These are phyloP conservation scores for Suhomyces panamericanus DNA, from an alignment of 1,139 yeast genomes.

Conservation along the genomic window DNA sequence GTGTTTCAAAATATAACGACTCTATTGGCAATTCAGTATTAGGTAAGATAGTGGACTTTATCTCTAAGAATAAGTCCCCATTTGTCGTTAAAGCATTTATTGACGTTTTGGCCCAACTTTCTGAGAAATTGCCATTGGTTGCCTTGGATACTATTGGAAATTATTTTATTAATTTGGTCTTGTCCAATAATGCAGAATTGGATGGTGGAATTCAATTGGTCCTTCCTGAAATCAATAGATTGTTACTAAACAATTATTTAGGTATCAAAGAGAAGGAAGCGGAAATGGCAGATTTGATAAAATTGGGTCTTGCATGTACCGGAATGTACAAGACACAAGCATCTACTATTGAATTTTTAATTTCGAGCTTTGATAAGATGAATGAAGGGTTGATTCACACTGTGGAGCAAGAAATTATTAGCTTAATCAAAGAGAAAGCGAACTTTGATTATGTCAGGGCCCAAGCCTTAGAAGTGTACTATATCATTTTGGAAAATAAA, in stretches of 20 bases:
- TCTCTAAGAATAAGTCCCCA: constrained; percentile 2
- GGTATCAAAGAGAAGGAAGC: not conserved
- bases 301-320: constrained; percentile 33
- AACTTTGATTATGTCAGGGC: constrained; percentile 48
- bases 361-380: constrained; percentile 10
- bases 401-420: not conserved
- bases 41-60: not conserved
- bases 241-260: constrained; percentile 26
- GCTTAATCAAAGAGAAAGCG: constrained; percentile 24
- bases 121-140: constrained; percentile 3
- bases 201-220: constrained; percentile 51
- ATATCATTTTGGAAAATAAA: constrained; percentile 16
- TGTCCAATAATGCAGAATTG: constrained; percentile 7
- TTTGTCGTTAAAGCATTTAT: constrained; percentile 36
- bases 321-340: constrained; percentile 52
- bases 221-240: constrained; percentile 29
- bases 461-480: constrained; percentile 37
- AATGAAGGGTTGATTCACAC: not conserved
- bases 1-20: not conserved
- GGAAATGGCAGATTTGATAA: constrained; percentile 23
- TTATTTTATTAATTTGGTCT: constrained; percentile 24
- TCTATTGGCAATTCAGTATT: not conserved
- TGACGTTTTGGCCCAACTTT: constrained; percentile 22
- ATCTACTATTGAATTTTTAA: constrained; percentile 36
- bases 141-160: constrained; percentile 17